Evolutionary conservation across 768 basidiomycete species (phyloP), one percentile per base, ranked within the genome.

Genomic region (Pleurotus citrinopileatus): DNA sequence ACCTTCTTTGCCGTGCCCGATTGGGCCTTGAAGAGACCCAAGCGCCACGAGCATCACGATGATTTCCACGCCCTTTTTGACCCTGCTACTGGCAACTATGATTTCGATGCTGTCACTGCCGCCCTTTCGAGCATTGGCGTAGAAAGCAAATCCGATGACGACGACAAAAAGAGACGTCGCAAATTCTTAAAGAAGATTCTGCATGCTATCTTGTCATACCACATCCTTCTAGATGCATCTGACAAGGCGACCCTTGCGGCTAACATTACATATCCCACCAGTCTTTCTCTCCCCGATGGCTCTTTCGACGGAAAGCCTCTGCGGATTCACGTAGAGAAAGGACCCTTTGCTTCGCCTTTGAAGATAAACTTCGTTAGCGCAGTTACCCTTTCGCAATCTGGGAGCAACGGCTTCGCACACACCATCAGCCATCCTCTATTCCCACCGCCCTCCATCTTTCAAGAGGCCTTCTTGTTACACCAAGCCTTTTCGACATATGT

Each of bases 111-210:
- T 44, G 54, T 73, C 2, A 62, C 64, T 22, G 58, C 65, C 17
- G 59, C 64, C 36, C 56, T 73, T 20, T 73, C 74, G 23, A 61
- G 74, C 50, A 70, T 80, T 10, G 29, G 25, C 17, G 15, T 32
- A 15, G 43, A 26, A 72, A 78, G 19, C 62, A 70, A 29, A 68
- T 72, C 13, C 28, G 72, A 76, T 57, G 74, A 78, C 2, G 60
- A 66, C 15, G 67, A 77, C 36, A 80, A 75, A 57, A 71, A 81
- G 58, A 72, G 70, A 38, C 71, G 73, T 54, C 82, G 80, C 58
- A 78, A 83, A 63, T 73, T 79, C 42, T 66, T 89, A 61, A 80
- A 80, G 59, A 70, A 72, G 50, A 75, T 87, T 55, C 60, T 86
- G 25, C 74, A 71, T 13, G 75, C 77, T 37, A 73, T 86, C 26